phyloP scores from a whole-genome alignment of 805 yeast species.

The Lachancea lanzarotensis region DNA sequence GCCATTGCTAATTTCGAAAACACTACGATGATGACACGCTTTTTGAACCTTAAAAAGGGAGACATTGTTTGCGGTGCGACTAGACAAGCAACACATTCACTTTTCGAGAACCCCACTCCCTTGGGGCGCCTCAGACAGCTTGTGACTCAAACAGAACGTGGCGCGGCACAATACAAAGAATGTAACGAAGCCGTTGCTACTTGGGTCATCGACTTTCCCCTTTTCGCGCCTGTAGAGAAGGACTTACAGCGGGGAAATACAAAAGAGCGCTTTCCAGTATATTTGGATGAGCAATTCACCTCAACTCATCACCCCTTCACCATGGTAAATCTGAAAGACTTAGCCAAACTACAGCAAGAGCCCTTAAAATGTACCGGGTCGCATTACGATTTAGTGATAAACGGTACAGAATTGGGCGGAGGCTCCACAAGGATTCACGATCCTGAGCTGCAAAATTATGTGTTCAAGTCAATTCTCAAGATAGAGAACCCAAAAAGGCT shows the following conservation, averaged over 20 bases:
- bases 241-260: conserved; percentile 13
- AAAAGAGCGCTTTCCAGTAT: conserved; percentile 49
- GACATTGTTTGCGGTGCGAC: conserved; percentile 76
- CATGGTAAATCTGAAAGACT: conserved; percentile 73
- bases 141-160: conserved; percentile 47
- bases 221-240: conserved; percentile 69
- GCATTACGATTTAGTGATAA: conserved; percentile 88
- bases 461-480: conserved; percentile 58
- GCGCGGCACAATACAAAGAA: conserved; percentile 26
- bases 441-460: conserved; percentile 63
- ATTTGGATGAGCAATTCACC: conserved; percentile 41
- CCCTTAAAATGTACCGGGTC: conserved; percentile 75
- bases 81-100: conserved; percentile 44
- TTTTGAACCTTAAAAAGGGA: conserved; percentile 48
- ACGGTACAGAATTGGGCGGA: conserved; percentile 96
- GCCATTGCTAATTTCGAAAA: conserved; percentile 32
- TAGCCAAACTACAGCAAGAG: conserved; percentile 41
- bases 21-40: conserved; percentile 26
- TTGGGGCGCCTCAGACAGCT: conserved; percentile 79
- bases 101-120: conserved; percentile 95
- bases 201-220: conserved; percentile 92
- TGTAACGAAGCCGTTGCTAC: conserved; percentile 41
- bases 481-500: conserved; percentile 52
- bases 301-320: conserved; percentile 98
- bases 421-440: conserved; percentile 96